phyloP scores from a whole-genome alignment of 176 grass and related monocot species.

The Otatea glauca region DNA sequence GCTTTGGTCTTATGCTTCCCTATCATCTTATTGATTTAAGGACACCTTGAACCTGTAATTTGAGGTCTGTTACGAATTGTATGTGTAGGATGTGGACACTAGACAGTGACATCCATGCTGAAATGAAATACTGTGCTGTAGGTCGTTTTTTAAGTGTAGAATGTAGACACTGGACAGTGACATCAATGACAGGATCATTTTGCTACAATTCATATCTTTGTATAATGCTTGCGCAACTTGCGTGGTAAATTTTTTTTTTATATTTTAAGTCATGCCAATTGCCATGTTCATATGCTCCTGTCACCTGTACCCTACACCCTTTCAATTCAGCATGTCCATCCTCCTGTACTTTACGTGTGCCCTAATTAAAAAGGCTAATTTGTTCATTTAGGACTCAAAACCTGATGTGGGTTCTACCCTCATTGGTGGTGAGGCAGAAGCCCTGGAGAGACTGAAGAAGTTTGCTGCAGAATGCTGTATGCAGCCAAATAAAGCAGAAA shows the following conservation, averaged over 20 bases:
- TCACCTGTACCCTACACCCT: not conserved
- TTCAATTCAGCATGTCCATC: not conserved
- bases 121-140: not conserved
- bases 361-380: not conserved
- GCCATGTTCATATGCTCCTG: conserved; percentile 1
- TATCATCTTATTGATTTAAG: not conserved
- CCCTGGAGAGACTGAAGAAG: conserved; percentile 81
- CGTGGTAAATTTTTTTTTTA: not conserved
- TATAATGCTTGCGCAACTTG: conserved; percentile 1
- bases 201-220: not conserved
- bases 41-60: conserved; percentile 5
- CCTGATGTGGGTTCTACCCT: conserved; percentile 60
- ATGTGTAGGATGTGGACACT: not conserved
- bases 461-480: conserved; percentile 73
- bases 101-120: not conserved
- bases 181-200: not conserved
- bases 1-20: not conserved
- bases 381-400: conserved; percentile 71
- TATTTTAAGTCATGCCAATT: not conserved
- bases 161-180: not conserved
- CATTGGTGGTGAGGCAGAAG: conserved; percentile 88
- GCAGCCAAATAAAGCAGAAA: conserved; percentile 71
- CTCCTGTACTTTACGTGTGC: conserved; percentile 5
- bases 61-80: not conserved
- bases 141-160: not conserved